These are phyloP conservation scores for Tulasnella sp. DNA, from an alignment of 768 basidiomycete genomes.

Conservation along the genomic window DNA sequence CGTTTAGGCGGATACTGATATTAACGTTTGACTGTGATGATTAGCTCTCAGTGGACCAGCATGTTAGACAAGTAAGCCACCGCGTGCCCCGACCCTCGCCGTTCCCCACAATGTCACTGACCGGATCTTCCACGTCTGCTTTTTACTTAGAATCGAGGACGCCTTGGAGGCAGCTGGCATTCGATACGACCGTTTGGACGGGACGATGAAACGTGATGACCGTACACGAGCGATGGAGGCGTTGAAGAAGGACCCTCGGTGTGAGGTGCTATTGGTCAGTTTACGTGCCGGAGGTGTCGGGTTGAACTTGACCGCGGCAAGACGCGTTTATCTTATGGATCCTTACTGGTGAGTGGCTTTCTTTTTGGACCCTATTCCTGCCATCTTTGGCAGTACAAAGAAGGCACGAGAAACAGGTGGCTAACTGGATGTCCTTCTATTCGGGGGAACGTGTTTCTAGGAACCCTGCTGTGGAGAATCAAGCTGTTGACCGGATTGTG, in stretches of 20 bases:
- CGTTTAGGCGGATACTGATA: background rate
- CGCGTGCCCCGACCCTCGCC: conserved; percentile 5
- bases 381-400: background rate
- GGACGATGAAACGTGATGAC: conserved; percentile 96
- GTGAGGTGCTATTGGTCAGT: conserved; percentile 92
- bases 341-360: conserved; percentile 69
- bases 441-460: conserved; percentile 34
- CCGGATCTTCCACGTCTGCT: conserved; percentile 18
- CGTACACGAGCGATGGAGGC: conserved; percentile 87
- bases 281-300: conserved; percentile 96
- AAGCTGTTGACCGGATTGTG: conserved; percentile 95
- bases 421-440: background rate
- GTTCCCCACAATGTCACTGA: background rate
- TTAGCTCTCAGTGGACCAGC: conserved; percentile 85
- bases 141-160: conserved; percentile 63
- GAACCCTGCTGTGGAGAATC: conserved; percentile 97
- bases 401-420: background rate
- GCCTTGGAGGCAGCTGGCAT: conserved; percentile 77
- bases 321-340: conserved; percentile 91
- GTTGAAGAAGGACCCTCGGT: conserved; percentile 78
- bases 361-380: conserved; percentile 19
- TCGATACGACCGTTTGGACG: conserved; percentile 85
- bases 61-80: conserved; percentile 78
- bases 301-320: conserved; percentile 89
- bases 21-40: background rate